Percentiles rank a stretch among this genome's conserved stretches.
Conservation (phyloP, 2,329 filamentous ascomycete species). For the Cladosporium sp. region DNA sequence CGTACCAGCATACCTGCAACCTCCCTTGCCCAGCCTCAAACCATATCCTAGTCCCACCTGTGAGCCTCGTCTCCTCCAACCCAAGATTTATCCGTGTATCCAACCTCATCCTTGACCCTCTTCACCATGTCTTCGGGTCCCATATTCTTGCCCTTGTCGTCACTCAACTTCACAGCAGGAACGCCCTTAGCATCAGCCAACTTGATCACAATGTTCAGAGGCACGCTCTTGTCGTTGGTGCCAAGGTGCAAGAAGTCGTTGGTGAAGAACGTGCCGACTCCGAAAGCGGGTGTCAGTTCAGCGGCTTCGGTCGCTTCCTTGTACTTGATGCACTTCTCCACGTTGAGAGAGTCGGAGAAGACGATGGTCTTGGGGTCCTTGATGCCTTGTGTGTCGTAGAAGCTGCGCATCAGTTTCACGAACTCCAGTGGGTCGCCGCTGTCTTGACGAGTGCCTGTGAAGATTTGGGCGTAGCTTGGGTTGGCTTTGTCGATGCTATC, state of each 20-base stretch:
- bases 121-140: conserved; percentile 78
- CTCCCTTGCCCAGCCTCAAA: not conserved
- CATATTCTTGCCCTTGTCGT: conserved; percentile 90
- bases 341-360: conserved; percentile 92
- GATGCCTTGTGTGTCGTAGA: conserved; percentile 77
- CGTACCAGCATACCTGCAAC: not conserved
- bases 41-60: conserved; percentile 64
- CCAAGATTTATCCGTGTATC: conserved; percentile 86
- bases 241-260: conserved; percentile 79
- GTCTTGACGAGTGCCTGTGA: conserved; percentile 83
- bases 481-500: conserved; percentile 25
- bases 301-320: conserved; percentile 77
- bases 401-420: conserved; percentile 74
- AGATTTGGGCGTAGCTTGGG: conserved; percentile 75
- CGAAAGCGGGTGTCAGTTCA: conserved; percentile 85
- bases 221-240: conserved; percentile 79
- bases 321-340: conserved; percentile 88
- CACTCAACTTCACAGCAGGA: conserved; percentile 86
- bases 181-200: conserved; percentile 80
- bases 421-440: conserved; percentile 84
- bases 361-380: conserved; percentile 84
- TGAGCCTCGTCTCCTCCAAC: conserved; percentile 78
- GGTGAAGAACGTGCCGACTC: conserved; percentile 92
- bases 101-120: conserved; percentile 80
- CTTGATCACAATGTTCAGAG: conserved; percentile 98